Conservation (phyloP, 176 grass and related monocot species). For the Ananas comosus region DNA sequence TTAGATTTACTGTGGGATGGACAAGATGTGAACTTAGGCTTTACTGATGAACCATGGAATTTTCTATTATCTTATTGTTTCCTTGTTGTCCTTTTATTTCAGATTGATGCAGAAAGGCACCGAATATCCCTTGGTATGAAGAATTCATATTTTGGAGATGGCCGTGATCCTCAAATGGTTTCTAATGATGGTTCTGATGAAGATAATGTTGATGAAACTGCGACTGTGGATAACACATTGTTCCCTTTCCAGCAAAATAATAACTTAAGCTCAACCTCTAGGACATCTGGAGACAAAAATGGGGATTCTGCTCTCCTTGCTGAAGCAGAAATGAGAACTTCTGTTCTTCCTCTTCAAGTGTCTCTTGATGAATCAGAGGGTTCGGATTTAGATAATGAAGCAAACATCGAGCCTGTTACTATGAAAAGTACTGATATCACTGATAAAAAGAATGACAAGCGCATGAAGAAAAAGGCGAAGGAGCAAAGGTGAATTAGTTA, state of each 20-base stretch:
- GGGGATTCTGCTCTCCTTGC: slow-evolving; percentile 18
- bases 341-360: slow-evolving; percentile 65
- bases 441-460: slow-evolving; percentile 53
- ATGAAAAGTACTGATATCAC: slow-evolving; percentile 22
- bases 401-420: slow-evolving; percentile 17
- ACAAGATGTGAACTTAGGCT: neutral
- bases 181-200: slow-evolving; percentile 16
- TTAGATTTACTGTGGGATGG: neutral
- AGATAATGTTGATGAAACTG: slow-evolving; percentile 23
- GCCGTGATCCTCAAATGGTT: slow-evolving; percentile 21
- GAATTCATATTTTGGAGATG: slow-evolving; percentile 57
- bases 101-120: slow-evolving; percentile 67
- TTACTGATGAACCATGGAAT: neutral
- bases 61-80: slow-evolving; percentile 1
- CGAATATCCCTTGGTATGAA: slow-evolving; percentile 82
- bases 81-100: slow-evolving; percentile 11
- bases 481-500: slow-evolving; percentile 59
- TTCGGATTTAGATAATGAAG: slow-evolving; percentile 62
- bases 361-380: slow-evolving; percentile 57
- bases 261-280: neutral
- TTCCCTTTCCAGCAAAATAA: slow-evolving; percentile 8
- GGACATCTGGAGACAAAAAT: slow-evolving; percentile 17
- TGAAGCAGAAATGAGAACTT: slow-evolving; percentile 31
- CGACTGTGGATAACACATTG: slow-evolving; percentile 22
- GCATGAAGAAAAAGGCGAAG: slow-evolving; percentile 57